Evolutionary conservation across 805 yeast genomes (phyloP).

Genomic region (Metschnikowia borealis): DNA sequence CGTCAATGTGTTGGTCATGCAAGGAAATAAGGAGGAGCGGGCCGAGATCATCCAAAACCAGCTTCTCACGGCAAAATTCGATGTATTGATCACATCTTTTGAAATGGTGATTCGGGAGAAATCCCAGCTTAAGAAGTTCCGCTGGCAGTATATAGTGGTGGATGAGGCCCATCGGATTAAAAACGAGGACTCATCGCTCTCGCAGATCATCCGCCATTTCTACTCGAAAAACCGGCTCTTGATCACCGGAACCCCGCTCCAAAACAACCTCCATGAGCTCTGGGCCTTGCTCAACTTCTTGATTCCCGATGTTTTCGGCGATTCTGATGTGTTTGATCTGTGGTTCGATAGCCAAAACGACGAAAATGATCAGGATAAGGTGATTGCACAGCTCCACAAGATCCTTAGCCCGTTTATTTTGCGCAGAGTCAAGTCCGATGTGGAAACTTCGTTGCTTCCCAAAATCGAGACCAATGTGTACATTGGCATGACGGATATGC

Average conservation of each 20-base stretch:
- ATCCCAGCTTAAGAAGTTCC: conserved; percentile 67
- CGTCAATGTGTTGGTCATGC: conserved; percentile 77
- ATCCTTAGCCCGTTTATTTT: conserved; percentile 83
- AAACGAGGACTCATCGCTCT: conserved; percentile 86
- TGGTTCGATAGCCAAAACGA: conserved; percentile 66
- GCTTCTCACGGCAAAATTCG: conserved; percentile 73
- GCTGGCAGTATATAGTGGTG: conserved; percentile 90
- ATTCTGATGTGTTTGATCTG: conserved; percentile 82
- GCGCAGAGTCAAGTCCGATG: conserved; percentile 89
- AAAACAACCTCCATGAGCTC: conserved; percentile 89
- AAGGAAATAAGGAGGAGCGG: conserved; percentile 87
- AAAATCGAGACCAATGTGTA: conserved; percentile 87
- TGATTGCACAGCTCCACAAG: conserved; percentile 84
- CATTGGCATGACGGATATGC: conserved; percentile 96
- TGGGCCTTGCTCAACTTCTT: conserved; percentile 93
- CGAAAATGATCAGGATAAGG: conserved; percentile 58
- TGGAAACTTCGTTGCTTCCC: conserved; percentile 84
- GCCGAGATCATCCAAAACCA: conserved; percentile 51
- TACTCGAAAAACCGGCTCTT: conserved; percentile 79
- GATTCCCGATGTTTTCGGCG: conserved; percentile 92
- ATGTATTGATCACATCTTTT: conserved; percentile 85
- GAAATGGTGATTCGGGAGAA: conserved; percentile 94
- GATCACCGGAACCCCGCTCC: conserved; percentile 95
- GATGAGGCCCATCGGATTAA: conserved; percentile 98
- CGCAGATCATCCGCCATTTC: conserved; percentile 87